Evolutionary conservation across 345 rosid species (phyloP).

Genomic region (Dipteronia dyeriana): DNA sequence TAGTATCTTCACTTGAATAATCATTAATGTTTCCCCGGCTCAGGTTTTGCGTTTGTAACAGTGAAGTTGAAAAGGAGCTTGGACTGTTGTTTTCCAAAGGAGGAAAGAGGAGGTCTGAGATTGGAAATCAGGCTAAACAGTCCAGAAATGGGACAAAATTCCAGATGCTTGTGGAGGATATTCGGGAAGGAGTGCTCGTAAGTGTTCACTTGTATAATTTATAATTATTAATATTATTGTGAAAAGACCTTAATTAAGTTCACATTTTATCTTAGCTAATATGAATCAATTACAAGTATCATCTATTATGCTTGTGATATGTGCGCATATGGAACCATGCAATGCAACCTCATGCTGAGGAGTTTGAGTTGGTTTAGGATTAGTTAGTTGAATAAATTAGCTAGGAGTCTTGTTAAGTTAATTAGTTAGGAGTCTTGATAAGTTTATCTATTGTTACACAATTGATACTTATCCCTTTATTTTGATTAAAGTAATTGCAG

Average conservation of each 20-base stretch:
- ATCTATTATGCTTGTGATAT: background rate
- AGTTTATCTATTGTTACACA: too few species aligned
- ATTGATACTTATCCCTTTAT: too few species aligned
- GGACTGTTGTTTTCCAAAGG: constrained; percentile 76
- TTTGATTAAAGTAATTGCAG: too few species aligned
- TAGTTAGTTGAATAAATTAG: too few species aligned
- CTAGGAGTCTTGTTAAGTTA: too few species aligned
- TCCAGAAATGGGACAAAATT: constrained; percentile 67
- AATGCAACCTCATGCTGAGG: too few species aligned
- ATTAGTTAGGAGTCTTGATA: too few species aligned
- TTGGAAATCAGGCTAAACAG: constrained; percentile 56
- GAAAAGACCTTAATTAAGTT: background rate
- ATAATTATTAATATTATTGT: background rate
- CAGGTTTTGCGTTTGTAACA: constrained; percentile 31
- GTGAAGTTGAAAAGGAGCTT: constrained; percentile 93
- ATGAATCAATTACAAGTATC: background rate
- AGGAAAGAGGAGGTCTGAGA: constrained; percentile 50
- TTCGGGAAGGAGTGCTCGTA: constrained; percentile 90
- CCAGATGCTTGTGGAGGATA: constrained; percentile 93
- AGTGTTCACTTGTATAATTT: constrained; percentile 21
- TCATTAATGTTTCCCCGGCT: constrained; percentile 20
- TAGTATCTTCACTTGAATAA: constrained; percentile 12
- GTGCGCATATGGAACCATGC: too few species aligned
- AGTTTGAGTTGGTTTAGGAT: too few species aligned
- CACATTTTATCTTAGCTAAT: background rate